A percentile compares a stretch with the other conserved stretches of the same genome.
Conservation (phyloP, 305 asterid species). For the Rubia peregrina region DNA sequence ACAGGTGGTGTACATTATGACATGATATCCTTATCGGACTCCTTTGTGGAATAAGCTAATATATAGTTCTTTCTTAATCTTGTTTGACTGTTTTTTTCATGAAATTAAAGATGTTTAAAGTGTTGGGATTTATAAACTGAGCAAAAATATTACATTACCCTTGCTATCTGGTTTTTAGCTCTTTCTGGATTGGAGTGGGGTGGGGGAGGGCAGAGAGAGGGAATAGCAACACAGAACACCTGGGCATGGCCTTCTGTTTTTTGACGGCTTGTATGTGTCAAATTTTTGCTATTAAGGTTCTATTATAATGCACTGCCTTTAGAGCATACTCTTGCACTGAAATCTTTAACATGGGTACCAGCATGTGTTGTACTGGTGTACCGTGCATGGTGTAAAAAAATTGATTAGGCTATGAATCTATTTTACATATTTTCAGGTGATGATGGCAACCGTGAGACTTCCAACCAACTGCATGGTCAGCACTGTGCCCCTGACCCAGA, state of each 20-base stretch:
- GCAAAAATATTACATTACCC: neutral
- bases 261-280: neutral
- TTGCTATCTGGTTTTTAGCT: neutral
- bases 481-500: constrained; percentile 34
- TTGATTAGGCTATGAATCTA: neutral
- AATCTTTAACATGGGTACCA: neutral
- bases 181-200: neutral
- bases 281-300: neutral
- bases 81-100: neutral
- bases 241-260: neutral
- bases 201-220: neutral
- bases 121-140: neutral
- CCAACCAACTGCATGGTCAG: constrained; percentile 41
- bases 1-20: constrained; percentile 10
- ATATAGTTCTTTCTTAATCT: neutral
- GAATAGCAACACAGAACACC: neutral
- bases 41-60: neutral
- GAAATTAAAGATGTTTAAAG: neutral
- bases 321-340: neutral
- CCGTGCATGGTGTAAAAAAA: neutral
- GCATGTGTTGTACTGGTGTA: too few species aligned
- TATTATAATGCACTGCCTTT: neutral
- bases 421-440: constrained; percentile 31
- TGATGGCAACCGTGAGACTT: constrained; percentile 59
- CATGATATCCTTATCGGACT: neutral